Evolutionary conservation across 306 rosid species (phyloP).

Genomic region (Sicyos baderoa): DNA sequence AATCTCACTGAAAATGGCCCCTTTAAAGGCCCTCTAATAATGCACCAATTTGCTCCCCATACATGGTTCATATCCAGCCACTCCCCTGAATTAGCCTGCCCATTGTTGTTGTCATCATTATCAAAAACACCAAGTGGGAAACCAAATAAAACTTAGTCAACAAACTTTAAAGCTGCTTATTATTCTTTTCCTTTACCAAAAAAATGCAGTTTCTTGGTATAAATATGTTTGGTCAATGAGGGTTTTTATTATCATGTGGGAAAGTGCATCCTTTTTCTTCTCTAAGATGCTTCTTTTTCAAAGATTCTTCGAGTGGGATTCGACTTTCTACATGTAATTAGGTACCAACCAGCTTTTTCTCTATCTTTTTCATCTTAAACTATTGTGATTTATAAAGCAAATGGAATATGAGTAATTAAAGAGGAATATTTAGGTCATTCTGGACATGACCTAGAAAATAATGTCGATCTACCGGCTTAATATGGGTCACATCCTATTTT

Average conservation of each 20-base stretch:
- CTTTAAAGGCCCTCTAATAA: conserved; percentile 49
- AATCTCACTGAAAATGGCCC: conserved; percentile 89
- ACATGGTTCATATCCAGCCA: conserved; percentile 74
- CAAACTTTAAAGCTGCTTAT: not conserved
- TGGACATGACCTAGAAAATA: too few species aligned
- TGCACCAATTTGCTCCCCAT: conserved; percentile 91
- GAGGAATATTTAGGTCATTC: too few species aligned
- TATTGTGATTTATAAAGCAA: not conserved
- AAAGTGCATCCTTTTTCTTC: conserved; percentile 5
- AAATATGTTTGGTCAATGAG: not conserved
- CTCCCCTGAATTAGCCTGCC: conserved; percentile 64
- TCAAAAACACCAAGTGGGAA: not conserved
- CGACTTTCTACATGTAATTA: conserved; percentile 9
- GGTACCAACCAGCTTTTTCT: not conserved
- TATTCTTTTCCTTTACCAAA: not conserved
- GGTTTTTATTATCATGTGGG: conserved; percentile 31
- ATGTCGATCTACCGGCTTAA: too few species aligned
- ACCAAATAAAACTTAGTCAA: not conserved
- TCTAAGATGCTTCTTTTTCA: conserved; percentile 13
- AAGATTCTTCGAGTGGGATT: conserved; percentile 15
- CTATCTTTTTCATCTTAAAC: not conserved
- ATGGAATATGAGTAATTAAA: too few species aligned
- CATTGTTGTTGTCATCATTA: not conserved
- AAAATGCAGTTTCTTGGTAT: not conserved
- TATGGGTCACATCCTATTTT: too few species aligned